These are phyloP conservation scores for Penicillium thymicola DNA, from an alignment of 2,329 filamentous ascomycete species.

Conservation along the genomic window DNA sequence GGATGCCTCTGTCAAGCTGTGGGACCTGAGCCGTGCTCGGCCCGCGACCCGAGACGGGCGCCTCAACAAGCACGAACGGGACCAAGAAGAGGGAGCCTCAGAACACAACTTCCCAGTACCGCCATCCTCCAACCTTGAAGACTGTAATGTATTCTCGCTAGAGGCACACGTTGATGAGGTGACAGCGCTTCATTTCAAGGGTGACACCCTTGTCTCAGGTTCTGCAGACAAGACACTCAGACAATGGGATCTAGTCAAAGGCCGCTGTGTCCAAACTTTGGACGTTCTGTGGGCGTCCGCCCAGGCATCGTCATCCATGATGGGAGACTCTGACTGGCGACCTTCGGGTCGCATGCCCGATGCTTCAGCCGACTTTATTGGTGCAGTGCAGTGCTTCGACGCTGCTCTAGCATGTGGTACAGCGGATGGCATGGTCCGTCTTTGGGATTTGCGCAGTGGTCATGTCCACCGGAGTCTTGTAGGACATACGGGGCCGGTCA, in stretches of 20 bases:
- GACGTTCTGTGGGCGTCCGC: constrained; percentile 98
- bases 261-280: constrained; percentile 94
- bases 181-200: constrained; percentile 86
- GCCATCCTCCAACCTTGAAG: constrained; percentile 71
- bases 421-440: constrained; percentile 90
- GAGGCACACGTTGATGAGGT: constrained; percentile 91
- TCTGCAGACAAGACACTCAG: constrained; percentile 96
- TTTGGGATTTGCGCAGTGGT: constrained; percentile 95
- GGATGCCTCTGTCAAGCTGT: constrained; percentile 90
- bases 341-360: constrained; percentile 62
- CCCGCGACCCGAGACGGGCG: constrained; percentile 66
- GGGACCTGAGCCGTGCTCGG: constrained; percentile 87
- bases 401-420: constrained; percentile 93
- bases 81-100: constrained; percentile 42
- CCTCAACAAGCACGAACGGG: constrained; percentile 47
- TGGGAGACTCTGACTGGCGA: constrained; percentile 65
- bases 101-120: constrained; percentile 62
- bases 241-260: constrained; percentile 96
- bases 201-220: constrained; percentile 86
- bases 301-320: constrained; percentile 71
- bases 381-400: constrained; percentile 92
- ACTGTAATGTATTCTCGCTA: constrained; percentile 84
- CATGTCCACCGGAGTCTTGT: constrained; percentile 96
- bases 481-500: constrained; percentile 91
- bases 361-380: constrained; percentile 82